Percentiles rank a stretch among this genome's conserved stretches.
phyloP scores from a whole-genome alignment of 805 yeast species.

The Yarrowia keelungensis region DNA sequence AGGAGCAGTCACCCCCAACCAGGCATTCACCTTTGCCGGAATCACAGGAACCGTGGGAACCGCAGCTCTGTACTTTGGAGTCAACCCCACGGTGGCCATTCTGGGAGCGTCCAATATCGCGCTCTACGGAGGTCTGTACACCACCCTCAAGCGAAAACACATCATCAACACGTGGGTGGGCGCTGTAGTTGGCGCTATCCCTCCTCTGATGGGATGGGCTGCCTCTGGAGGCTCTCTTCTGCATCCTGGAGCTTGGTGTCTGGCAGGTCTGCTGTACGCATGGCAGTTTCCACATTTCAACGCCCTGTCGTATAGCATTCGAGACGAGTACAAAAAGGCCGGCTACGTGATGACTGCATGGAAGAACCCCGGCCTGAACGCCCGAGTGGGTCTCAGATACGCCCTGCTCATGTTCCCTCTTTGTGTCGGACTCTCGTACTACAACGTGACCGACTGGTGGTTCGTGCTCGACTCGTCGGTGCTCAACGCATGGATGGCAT shows the following conservation, averaged over 20 bases:
- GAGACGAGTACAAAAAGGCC: slow-evolving; percentile 86
- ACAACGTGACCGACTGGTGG: slow-evolving; percentile 78
- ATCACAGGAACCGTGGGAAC: slow-evolving; percentile 75
- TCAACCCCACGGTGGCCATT: slow-evolving; percentile 80
- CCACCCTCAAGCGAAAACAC: slow-evolving; percentile 83
- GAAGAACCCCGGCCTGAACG: slow-evolving; percentile 88
- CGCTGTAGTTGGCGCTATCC: slow-evolving; percentile 97
- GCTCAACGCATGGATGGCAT: slow-evolving; percentile 85
- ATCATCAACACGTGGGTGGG: slow-evolving; percentile 98
- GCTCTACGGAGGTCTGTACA: slow-evolving; percentile 88
- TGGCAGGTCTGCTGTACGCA: slow-evolving; percentile 87
- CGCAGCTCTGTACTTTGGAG: slow-evolving; percentile 73
- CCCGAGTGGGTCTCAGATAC: slow-evolving; percentile 90
- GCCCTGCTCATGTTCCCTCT: slow-evolving; percentile 93
- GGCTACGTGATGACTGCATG: slow-evolving; percentile 98
- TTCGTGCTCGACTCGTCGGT: slow-evolving; percentile 82
- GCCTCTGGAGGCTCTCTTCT: slow-evolving; percentile 63
- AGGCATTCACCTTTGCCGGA: slow-evolving; percentile 84
- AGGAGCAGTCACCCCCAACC: slow-evolving; percentile 73
- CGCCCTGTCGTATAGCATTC: slow-evolving; percentile 84
- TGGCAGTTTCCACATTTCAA: slow-evolving; percentile 99
- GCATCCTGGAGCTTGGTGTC: slow-evolving; percentile 94
- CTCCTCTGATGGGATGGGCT: slow-evolving; percentile 99
- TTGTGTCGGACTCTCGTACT: slow-evolving; percentile 81
- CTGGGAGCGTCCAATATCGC: slow-evolving; percentile 83